A percentile compares a stretch with the other conserved stretches of the same genome.
phyloP scores from a whole-genome alignment of 225 moss, liverwort and hornwort genomes.

The Physcomitrium patens region DNA sequence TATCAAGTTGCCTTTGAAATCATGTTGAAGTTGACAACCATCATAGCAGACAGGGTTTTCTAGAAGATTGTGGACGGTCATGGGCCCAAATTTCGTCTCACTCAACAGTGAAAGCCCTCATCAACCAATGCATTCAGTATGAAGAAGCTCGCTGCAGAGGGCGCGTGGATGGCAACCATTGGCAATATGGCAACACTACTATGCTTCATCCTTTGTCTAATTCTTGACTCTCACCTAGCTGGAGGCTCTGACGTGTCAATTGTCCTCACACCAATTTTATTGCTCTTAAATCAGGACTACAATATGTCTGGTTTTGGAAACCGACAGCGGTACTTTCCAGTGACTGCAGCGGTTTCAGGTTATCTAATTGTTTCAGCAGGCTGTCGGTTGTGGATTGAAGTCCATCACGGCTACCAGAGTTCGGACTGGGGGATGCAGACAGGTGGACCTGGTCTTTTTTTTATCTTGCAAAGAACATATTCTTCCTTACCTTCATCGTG shows the following conservation, averaged over 20 bases:
- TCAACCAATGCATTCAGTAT: constrained; percentile 80
- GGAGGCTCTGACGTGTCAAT: constrained; percentile 86
- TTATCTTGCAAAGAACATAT: constrained; percentile 80
- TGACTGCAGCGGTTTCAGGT: constrained; percentile 71
- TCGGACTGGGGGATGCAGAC: constrained; percentile 91
- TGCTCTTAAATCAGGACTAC: constrained; percentile 90
- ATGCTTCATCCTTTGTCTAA: constrained; percentile 78
- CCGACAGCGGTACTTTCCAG: constrained; percentile 90
- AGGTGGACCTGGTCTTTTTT: constrained; percentile 89
- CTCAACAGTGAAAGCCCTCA: constrained; percentile 73
- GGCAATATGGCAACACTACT: constrained; percentile 83
- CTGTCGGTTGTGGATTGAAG: constrained; percentile 87
- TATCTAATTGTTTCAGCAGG: constrained; percentile 74
- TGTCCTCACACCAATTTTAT: constrained; percentile 77
- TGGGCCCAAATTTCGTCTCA: constrained; percentile 69
- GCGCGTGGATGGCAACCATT: constrained; percentile 93
- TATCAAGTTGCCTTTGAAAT: constrained; percentile 81
- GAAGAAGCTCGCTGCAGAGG: constrained; percentile 89
- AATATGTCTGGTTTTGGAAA: constrained; percentile 85
- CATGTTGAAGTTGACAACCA: constrained; percentile 81
- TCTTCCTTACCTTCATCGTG: constrained; percentile 63
- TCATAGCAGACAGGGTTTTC: constrained; percentile 73
- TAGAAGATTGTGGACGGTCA: constrained; percentile 57
- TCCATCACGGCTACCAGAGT: constrained; percentile 86
- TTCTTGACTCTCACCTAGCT: constrained; percentile 81